These are phyloP conservation scores for Atkinsonella texensis DNA, from an alignment of 2,329 filamentous ascomycete genomes.

Conservation along the genomic window DNA sequence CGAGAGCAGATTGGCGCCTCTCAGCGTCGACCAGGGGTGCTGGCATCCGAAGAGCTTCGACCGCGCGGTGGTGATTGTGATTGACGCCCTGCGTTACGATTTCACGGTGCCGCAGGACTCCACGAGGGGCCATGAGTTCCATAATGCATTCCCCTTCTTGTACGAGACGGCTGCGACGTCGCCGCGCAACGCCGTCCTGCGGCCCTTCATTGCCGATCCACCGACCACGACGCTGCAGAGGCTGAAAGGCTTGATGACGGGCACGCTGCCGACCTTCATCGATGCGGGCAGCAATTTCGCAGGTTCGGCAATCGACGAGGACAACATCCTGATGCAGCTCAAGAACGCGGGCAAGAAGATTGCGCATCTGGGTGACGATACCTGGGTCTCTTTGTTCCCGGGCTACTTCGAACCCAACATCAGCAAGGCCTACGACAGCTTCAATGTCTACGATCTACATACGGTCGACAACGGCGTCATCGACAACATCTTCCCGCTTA, in stretches of 20 bases:
- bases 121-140: conserved; percentile 43
- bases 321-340: conserved; percentile 61
- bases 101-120: conserved; percentile 67
- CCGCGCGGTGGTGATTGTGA: conserved; percentile 78
- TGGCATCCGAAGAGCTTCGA: conserved; percentile 95
- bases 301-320: conserved; percentile 89
- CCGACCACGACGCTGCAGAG: conserved; percentile 88
- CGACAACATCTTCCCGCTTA: conserved; percentile 76
- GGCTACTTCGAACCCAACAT: conserved; percentile 83
- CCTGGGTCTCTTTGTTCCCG: conserved; percentile 88
- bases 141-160: conserved; percentile 77
- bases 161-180: conserved; percentile 66
- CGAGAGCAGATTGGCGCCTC: conserved; percentile 27
- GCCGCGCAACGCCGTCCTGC: conserved; percentile 74
- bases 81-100: conserved; percentile 92
- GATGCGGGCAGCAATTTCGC: conserved; percentile 93
- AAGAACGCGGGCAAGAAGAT: conserved; percentile 56
- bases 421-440: conserved; percentile 84
- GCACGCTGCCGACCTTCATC: conserved; percentile 87
- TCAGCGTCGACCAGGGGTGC: conserved; percentile 55
- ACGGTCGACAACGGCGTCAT: conserved; percentile 93
- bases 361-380: conserved; percentile 94
- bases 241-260: conserved; percentile 87
- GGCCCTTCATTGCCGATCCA: conserved; percentile 94
- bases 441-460: conserved; percentile 96